phyloP scores from a whole-genome alignment of 2,329 filamentous ascomycete genomes.

The Fusarium hainanense region DNA sequence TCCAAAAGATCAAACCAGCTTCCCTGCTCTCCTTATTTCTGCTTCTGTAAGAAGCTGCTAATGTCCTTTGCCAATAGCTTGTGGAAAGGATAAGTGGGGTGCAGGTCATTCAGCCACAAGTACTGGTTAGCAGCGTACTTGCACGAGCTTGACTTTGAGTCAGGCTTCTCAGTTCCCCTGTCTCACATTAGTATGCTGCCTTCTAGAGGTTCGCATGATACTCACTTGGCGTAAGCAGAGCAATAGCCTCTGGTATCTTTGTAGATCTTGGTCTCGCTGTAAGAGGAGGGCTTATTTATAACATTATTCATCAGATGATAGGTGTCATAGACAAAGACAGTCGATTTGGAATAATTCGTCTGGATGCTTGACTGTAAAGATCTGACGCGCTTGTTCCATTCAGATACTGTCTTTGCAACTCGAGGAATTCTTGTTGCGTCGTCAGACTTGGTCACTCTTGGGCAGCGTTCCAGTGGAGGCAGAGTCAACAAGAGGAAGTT shows the following conservation, averaged over 20 bases:
- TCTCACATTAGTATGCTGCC: not conserved
- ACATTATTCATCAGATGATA: not conserved
- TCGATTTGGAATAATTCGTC: not conserved
- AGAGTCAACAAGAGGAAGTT: not conserved
- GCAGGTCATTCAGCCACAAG: not conserved
- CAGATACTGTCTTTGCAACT: not conserved
- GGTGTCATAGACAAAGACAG: not conserved
- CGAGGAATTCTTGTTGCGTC: not conserved
- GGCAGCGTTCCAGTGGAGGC: not conserved
- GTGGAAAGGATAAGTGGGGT: not conserved
- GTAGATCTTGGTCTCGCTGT: not conserved
- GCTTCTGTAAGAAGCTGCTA: not conserved
- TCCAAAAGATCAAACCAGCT: not conserved
- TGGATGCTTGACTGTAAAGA: not conserved
- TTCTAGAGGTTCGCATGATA: not conserved
- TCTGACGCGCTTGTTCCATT: not conserved
- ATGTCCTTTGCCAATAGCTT: not conserved
- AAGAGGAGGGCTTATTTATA: not conserved
- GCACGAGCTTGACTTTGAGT: not conserved
- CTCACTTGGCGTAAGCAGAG: not conserved
- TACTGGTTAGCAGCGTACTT: conserved; percentile 1
- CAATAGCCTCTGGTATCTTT: not conserved
- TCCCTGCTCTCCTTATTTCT: not conserved
- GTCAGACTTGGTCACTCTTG: not conserved
- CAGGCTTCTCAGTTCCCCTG: not conserved